Evolutionary conservation across 1,284 basidiomycete genomes (phyloP).

Genomic region (Boletus sp.): DNA sequence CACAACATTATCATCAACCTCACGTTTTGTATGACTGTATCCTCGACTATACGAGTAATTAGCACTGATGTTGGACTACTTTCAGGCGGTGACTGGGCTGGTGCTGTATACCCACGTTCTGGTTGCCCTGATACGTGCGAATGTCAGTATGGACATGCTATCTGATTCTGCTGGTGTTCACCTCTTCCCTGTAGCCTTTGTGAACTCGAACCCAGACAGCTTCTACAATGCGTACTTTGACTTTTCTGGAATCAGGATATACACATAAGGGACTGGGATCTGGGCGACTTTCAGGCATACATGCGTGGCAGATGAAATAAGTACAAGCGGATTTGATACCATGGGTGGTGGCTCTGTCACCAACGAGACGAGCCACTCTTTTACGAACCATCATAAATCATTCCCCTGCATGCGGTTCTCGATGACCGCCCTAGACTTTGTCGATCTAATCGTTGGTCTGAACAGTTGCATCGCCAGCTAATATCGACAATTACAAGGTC

Average conservation of each 20-base stretch:
- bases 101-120: conserved; percentile 29
- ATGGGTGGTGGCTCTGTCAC: background rate
- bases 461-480: too few species aligned
- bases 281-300: background rate
- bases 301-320: conserved; percentile 6
- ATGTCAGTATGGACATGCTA: conserved; percentile 15
- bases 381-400: background rate
- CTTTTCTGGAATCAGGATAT: conserved; percentile 46
- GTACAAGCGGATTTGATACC: conserved; percentile 16
- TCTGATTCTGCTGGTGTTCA: background rate
- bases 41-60: background rate
- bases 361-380: background rate
- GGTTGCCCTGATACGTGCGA: conserved; percentile 34
- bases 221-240: conserved; percentile 53
- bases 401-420: too few species aligned
- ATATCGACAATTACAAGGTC: conserved; percentile 10
- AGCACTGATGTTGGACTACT: background rate
- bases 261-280: conserved; percentile 24
- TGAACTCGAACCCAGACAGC: conserved; percentile 37
- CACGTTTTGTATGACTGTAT: conserved; percentile 32
- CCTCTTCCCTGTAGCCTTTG: conserved; percentile 22
- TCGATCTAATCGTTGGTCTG: too few species aligned
- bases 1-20: conserved; percentile 41
- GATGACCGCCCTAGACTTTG: too few species aligned
- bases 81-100: conserved; percentile 42